A percentile compares a stretch with the other conserved stretches of the same genome.
Evolutionary conservation across 257 asterid genomes (phyloP).

Genomic region (Solanum arcanum): DNA sequence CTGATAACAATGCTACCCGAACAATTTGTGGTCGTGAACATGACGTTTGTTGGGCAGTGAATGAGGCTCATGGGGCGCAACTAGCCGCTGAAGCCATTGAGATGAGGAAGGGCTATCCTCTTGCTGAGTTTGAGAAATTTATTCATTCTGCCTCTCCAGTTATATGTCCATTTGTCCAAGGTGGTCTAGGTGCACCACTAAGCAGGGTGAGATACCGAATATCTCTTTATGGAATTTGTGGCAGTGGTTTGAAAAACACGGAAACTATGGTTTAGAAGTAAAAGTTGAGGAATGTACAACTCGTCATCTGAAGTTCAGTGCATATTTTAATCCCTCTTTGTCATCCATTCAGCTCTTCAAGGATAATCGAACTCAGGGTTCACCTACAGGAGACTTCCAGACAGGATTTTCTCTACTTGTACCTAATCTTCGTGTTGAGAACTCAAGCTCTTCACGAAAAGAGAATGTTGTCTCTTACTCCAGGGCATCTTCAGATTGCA

Average conservation of each 20-base stretch:
- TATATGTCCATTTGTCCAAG: not conserved
- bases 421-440: not conserved
- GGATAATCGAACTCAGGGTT: not conserved
- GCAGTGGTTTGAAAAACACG: conserved; percentile 17
- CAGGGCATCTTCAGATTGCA: not conserved
- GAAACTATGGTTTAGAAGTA: conserved; percentile 13
- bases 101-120: conserved; percentile 1
- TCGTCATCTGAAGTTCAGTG: not conserved
- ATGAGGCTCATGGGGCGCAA: conserved; percentile 6
- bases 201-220: conserved; percentile 1
- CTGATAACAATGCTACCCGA: not conserved
- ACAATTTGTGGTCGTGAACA: not conserved
- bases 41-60: conserved; percentile 3
- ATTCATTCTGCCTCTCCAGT: conserved; percentile 10
- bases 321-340: conserved; percentile 16
- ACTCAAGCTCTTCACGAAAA: not conserved
- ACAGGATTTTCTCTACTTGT: not conserved
- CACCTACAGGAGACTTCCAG: not conserved
- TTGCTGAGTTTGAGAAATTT: conserved; percentile 18
- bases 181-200: conserved; percentile 1
- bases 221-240: conserved; percentile 14
- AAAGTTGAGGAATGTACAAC: conserved; percentile 1
- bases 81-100: conserved; percentile 4
- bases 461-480: not conserved
- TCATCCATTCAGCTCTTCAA: conserved; percentile 15